Evolutionary conservation across 495 filamentous ascomycete genomes (phyloP).

Genomic region (Astrothelium subdiscretum): DNA sequence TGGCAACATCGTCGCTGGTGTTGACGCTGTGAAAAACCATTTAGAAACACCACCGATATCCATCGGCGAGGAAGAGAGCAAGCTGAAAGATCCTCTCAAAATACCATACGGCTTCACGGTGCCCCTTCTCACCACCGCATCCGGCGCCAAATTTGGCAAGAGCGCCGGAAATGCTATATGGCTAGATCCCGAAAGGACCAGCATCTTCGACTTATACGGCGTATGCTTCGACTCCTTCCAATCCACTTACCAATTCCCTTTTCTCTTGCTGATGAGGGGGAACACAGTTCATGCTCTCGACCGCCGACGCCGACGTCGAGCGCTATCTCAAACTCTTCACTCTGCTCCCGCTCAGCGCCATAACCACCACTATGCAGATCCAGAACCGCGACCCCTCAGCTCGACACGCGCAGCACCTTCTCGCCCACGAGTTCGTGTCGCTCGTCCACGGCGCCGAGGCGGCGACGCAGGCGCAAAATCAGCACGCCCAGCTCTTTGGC

Average conservation of each 20-base stretch:
- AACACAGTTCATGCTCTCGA: conserved; percentile 69
- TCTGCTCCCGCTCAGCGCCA: conserved; percentile 59
- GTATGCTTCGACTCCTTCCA: conserved; percentile 31
- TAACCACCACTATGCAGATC: conserved; percentile 50
- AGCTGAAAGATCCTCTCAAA: conserved; percentile 16
- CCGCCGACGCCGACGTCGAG: conserved; percentile 66
- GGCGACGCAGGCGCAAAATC: conserved; percentile 42
- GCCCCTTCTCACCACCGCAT: conserved; percentile 73
- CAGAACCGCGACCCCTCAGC: conserved; percentile 55
- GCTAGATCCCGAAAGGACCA: conserved; percentile 74
- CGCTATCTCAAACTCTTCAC: conserved; percentile 82
- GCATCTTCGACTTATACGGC: conserved; percentile 73
- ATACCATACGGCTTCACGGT: conserved; percentile 76
- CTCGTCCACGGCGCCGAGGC: conserved; percentile 59
- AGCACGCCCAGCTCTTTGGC: conserved; percentile 48
- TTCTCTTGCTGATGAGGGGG: neutral
- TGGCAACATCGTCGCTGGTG: conserved; percentile 88
- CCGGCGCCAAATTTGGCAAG: conserved; percentile 90
- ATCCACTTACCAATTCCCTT: neutral
- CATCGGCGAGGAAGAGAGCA: conserved; percentile 12
- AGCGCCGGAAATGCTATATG: conserved; percentile 89
- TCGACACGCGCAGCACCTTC: conserved; percentile 64
- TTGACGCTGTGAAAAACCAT: conserved; percentile 67
- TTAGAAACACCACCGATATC: conserved; percentile 23
- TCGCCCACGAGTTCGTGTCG: conserved; percentile 69